Conservation (phyloP, 2,329 filamentous ascomycete species). For the Colletotrichum lini region DNA sequence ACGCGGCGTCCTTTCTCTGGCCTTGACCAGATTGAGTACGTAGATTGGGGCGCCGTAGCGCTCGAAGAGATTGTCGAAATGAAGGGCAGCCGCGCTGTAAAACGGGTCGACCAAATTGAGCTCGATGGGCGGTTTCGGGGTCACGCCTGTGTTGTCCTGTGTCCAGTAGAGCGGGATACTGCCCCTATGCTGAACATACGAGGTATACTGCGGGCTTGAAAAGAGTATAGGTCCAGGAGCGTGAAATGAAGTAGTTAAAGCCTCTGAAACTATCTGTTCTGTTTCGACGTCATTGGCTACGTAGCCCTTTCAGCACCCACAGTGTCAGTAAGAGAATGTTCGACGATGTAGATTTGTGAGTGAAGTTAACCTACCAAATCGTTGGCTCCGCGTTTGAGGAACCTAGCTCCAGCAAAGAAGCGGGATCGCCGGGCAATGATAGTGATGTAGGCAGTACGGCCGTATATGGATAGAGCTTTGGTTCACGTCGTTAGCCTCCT, state of each 20-base stretch:
- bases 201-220: slow-evolving; percentile 92
- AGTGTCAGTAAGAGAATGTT: slow-evolving; percentile 3
- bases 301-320: slow-evolving; percentile 72
- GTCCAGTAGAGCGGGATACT: slow-evolving; percentile 99
- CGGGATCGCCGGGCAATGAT: slow-evolving; percentile 93
- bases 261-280: slow-evolving; percentile 97
- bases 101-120: slow-evolving; percentile 97
- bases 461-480: slow-evolving; percentile 83
- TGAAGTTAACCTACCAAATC: slow-evolving; percentile 69
- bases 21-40: slow-evolving; percentile 91
- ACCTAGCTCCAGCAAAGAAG: slow-evolving; percentile 94
- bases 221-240: slow-evolving; percentile 88
- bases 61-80: slow-evolving; percentile 95
- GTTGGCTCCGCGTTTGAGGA: slow-evolving; percentile 94
- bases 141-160: slow-evolving; percentile 94
- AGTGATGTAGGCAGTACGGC: slow-evolving; percentile 90
- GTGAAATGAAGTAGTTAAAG: slow-evolving; percentile 95
- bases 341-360: background rate
- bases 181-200: slow-evolving; percentile 95
- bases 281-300: slow-evolving; percentile 99
- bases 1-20: slow-evolving; percentile 87
- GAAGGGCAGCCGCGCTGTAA: slow-evolving; percentile 90
- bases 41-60: slow-evolving; percentile 95
- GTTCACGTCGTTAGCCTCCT: background rate
- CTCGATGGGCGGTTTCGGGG: slow-evolving; percentile 96